Percentiles rank a stretch among this genome's conserved stretches.
Conservation (phyloP, 2,329 filamentous ascomycete species). For the Laburnicola sp. region DNA sequence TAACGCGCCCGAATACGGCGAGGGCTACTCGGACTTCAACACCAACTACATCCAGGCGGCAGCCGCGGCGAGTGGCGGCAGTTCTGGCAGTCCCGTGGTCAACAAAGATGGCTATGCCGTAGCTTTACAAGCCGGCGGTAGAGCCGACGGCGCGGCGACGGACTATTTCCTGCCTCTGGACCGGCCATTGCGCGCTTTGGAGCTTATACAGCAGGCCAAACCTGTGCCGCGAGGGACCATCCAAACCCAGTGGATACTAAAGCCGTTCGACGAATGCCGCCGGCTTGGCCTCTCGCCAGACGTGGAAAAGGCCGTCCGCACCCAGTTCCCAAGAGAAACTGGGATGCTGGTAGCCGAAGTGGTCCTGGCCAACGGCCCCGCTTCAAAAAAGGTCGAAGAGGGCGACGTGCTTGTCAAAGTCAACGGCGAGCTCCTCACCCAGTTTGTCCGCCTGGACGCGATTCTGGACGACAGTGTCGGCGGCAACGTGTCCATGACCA, state of each 20-base stretch:
- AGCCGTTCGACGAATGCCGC: constrained; percentile 96
- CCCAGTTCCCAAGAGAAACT: constrained; percentile 86
- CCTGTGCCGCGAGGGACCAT: constrained; percentile 91
- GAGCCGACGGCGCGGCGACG: constrained; percentile 91
- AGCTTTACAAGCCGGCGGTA: constrained; percentile 89
- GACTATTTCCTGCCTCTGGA: constrained; percentile 97
- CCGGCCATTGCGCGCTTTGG: constrained; percentile 80
- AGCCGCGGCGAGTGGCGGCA: constrained; percentile 92
- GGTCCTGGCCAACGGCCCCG: constrained; percentile 86
- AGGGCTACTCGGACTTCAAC: constrained; percentile 98
- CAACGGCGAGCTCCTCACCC: constrained; percentile 88
- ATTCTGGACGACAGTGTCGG: constrained; percentile 88
- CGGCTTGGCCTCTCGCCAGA: constrained; percentile 80
- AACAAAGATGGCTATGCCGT: constrained; percentile 92
- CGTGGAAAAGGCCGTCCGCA: constrained; percentile 83
- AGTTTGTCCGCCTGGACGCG: constrained; percentile 88
- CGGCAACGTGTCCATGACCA: constrained; percentile 72
- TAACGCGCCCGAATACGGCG: constrained; percentile 96
- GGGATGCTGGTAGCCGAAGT: constrained; percentile 98
- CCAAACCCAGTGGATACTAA: constrained; percentile 94
- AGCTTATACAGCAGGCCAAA: constrained; percentile 77
- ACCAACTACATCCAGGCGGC: constrained; percentile 97
- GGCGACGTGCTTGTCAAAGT: constrained; percentile 93
- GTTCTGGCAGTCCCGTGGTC: constrained; percentile 97
- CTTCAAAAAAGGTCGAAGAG: constrained; percentile 83